Evolutionary conservation across 2,329 filamentous ascomycete genomes (phyloP).

Genomic region (Aureobasidium lini): DNA sequence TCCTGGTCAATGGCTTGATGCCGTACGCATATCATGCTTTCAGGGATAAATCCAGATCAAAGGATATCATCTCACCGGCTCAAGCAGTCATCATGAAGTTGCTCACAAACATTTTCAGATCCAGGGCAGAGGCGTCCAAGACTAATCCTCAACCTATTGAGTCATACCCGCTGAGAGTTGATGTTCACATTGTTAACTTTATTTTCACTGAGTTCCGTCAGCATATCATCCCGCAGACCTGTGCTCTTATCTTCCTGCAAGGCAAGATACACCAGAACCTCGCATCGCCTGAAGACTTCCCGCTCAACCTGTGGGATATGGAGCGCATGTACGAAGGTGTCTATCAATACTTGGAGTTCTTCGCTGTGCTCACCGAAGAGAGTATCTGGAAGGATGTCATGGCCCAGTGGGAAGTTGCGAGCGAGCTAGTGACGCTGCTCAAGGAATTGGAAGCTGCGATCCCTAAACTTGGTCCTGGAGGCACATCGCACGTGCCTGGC

Average conservation of each 20-base stretch:
- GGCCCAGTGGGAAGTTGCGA: conserved; percentile 85
- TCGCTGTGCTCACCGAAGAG: conserved; percentile 81
- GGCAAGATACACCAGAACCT: conserved; percentile 75
- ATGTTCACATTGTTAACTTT: conserved; percentile 69
- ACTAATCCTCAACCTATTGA: conserved; percentile 18
- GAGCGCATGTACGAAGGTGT: conserved; percentile 92
- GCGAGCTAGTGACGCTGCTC: conserved; percentile 79
- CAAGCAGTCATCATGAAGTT: conserved; percentile 90
- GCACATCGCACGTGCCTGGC: conserved; percentile 10
- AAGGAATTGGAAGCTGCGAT: conserved; percentile 83
- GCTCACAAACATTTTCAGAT: conserved; percentile 80
- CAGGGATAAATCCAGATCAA: conserved; percentile 59
- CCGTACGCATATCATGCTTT: conserved; percentile 90
- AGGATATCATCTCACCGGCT: conserved; percentile 92
- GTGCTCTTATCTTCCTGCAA: conserved; percentile 89
- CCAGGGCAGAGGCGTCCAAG: conserved; percentile 39
- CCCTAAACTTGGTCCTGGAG: conserved; percentile 59
- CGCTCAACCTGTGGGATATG: conserved; percentile 95
- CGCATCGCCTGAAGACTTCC: conserved; percentile 77
- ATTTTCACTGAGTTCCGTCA: conserved; percentile 88
- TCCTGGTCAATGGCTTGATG: conserved; percentile 80
- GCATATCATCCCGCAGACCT: conserved; percentile 87
- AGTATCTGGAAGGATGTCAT: conserved; percentile 75
- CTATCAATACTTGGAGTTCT: conserved; percentile 89
- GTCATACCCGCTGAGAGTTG: conserved; percentile 39